Base-by-base conservation (phyloP, 2,329 filamentous ascomycete genomes). In the Curvularia hawaiiensis region DNA sequence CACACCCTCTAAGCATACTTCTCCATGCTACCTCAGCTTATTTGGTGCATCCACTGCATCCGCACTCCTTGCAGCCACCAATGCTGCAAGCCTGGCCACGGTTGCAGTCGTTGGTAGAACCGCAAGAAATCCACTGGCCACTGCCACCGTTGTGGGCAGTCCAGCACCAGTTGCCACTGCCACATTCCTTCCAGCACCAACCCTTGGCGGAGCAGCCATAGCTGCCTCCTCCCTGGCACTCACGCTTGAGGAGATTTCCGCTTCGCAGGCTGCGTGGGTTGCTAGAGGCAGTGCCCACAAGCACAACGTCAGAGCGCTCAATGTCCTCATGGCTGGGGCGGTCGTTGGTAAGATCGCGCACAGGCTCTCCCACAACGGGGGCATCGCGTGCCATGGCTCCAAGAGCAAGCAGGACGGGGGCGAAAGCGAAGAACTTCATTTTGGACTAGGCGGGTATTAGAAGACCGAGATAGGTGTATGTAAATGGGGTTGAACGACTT, bases 131-230 rank as follows among this genome's bases (percentile, higher is more conserved):
- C 50, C 50, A 52, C 50, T 52, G 50, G 40, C 50, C 50, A 52
- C 40, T 52, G 26, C 50, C 50, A 3, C 50, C 50, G 44, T 52
- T 52, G 12, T 52, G 40, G 28, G 50, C 50, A 52, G 50, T 52
- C 50, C 50, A 52, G 50, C 50, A 52, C 50, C 50, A 52, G 50
- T 52, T 52, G 18, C 50, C 50, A 38, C n/a, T 20, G 7, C 50
- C 50, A 45, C 50, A 52, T 46, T 52, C 50, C 40, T 52, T 52
- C 50, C 50, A 52, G 50, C 50, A 52, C 50, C 50, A 52, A 26
- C 50, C 50, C 28, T 52, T 52, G 22, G 50, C 40, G 38, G 50
- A 52, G 50, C 50, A 52, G 30, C 50, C 50, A 52, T 16, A 52
- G 50, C 50, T 52, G 50, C 16, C 20, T 45, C 14, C 40, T 38